phyloP scores from a whole-genome alignment of 257 asterid species.

The Cynanchum wilfordii region DNA sequence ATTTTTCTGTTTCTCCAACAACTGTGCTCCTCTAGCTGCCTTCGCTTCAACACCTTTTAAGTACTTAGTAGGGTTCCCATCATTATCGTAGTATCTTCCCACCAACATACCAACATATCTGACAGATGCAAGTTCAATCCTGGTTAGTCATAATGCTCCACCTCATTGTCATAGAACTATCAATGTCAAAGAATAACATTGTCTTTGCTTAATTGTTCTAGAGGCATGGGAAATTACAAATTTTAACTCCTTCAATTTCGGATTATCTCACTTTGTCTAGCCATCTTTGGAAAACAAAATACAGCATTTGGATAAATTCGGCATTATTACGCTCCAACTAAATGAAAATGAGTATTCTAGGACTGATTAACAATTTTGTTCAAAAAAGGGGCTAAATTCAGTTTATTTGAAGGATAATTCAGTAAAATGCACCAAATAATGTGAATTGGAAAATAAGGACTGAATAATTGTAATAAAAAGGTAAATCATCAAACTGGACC shows the following conservation, averaged over 20 bases:
- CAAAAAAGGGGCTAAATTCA: neutral
- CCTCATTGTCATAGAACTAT: neutral
- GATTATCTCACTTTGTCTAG: neutral
- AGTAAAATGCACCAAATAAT: neutral
- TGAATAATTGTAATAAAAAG: neutral
- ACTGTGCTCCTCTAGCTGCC: slow-evolving; percentile 91
- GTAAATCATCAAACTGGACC: neutral
- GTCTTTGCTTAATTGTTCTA: neutral
- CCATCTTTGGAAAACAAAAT: neutral
- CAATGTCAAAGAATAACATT: neutral
- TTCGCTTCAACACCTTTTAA: slow-evolving; percentile 86
- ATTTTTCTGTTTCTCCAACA: slow-evolving; percentile 73
- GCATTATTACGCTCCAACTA: neutral
- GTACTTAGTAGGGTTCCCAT: slow-evolving; percentile 77
- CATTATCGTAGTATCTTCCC: slow-evolving; percentile 71
- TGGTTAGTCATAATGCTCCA: neutral
- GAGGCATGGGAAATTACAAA: neutral
- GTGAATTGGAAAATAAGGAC: neutral
- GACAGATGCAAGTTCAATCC: slow-evolving; percentile 5
- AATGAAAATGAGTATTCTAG: neutral
- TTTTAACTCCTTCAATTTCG: neutral
- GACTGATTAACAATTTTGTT: neutral
- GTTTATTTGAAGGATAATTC: neutral
- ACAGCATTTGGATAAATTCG: neutral
- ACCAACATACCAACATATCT: slow-evolving; percentile 74